Evolutionary conservation across 78 protist genomes (phyloP).

Genomic region (Dictyostelium intermedium): DNA sequence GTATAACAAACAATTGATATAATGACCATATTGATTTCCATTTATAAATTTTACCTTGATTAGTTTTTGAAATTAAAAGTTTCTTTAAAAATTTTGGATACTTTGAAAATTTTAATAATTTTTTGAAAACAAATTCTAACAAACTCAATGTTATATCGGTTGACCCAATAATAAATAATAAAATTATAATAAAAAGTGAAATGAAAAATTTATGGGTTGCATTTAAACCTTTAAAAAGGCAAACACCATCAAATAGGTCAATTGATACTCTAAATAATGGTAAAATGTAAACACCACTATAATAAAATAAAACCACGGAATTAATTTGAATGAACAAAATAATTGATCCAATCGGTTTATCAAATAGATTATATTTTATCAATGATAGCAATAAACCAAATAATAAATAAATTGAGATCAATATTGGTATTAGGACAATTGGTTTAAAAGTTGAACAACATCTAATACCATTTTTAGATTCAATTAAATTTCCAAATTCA

Average conservation of each 20-base stretch:
- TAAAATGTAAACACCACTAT: background rate
- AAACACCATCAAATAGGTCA: background rate
- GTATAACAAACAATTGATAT: background rate
- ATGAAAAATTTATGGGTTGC: background rate
- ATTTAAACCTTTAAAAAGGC: background rate
- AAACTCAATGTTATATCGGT: background rate
- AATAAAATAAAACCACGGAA: background rate
- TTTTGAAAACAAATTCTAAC: background rate
- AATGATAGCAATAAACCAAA: background rate
- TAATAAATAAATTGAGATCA: background rate
- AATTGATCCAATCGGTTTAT: background rate
- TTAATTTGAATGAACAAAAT: background rate
- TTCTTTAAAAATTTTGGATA: background rate
- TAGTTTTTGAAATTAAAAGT: background rate
- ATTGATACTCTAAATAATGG: background rate
- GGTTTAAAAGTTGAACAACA: background rate
- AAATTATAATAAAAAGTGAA: background rate
- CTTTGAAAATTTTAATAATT: background rate
- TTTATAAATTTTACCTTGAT: background rate
- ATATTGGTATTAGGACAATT: background rate
- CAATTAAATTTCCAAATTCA: background rate
- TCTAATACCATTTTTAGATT: background rate
- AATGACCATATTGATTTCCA: constrained; percentile 1
- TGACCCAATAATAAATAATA: background rate
- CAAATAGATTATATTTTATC: background rate